These are phyloP conservation scores for Blastobotrys raffinosifermentans DNA, from an alignment of 1,139 yeast genomes.

Conservation along the genomic window DNA sequence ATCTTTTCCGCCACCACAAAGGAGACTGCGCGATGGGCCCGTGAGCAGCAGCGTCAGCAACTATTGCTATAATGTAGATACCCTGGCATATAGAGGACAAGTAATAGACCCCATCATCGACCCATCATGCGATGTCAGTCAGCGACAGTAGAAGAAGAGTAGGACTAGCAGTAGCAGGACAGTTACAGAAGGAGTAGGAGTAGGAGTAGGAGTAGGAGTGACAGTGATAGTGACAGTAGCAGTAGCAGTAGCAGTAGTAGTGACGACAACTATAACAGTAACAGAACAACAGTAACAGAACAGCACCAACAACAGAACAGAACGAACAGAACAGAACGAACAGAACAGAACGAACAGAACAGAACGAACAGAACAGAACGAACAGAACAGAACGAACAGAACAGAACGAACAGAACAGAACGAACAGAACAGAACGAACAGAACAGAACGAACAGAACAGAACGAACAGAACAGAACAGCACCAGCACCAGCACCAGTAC, in stretches of 20 bases:
- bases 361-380: slow-evolving; percentile 9
- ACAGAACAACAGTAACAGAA: slow-evolving; percentile 4
- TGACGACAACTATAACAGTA: slow-evolving; percentile 1
- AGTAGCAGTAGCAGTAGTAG: slow-evolving; percentile 15
- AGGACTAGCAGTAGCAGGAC: too few species aligned
- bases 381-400: slow-evolving; percentile 4
- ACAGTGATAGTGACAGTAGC: slow-evolving; percentile 4
- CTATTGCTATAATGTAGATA: not conserved
- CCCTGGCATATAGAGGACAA: not conserved
- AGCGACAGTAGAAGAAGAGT: too few species aligned
- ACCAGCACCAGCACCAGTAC: slow-evolving; percentile 3
- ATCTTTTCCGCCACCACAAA: slow-evolving; percentile 59
- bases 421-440: slow-evolving; percentile 7
- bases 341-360: slow-evolving; percentile 6
- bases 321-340: not conserved
- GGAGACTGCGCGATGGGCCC: slow-evolving; percentile 95
- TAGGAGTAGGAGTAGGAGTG: not conserved
- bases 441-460: slow-evolving; percentile 4
- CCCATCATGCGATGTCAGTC: too few species aligned
- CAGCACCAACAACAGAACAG: slow-evolving; percentile 6
- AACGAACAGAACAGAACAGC: slow-evolving; percentile 9
- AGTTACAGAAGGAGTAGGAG: not conserved
- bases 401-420: slow-evolving; percentile 9
- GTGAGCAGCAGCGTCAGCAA: slow-evolving; percentile 63
- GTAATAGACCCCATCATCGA: too few species aligned